A percentile compares a stretch with the other conserved stretches of the same genome.
phyloP scores from a whole-genome alignment of 1,139 yeast genomes.

The Pichia sp. region DNA sequence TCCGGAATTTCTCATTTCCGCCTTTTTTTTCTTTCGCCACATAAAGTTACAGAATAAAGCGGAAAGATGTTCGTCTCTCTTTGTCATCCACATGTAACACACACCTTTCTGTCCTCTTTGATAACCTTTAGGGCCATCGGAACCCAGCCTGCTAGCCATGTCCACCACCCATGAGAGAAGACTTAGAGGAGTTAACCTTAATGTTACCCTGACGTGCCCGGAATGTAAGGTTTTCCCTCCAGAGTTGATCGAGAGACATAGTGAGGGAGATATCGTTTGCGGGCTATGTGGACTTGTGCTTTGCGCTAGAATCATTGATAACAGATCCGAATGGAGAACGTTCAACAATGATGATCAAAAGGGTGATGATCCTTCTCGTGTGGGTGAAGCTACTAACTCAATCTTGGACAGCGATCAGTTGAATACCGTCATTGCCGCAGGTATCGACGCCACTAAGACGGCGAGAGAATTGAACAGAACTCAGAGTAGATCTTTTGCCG shows the following conservation, averaged over 20 bases:
- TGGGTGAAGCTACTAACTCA: conserved; percentile 98
- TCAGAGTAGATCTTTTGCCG: conserved; percentile 79
- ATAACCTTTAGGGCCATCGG: no score
- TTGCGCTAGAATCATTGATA: conserved; percentile 88
- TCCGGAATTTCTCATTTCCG: no score
- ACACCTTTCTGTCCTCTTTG: background rate
- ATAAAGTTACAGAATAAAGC: no score
- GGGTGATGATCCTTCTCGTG: conserved; percentile 98
- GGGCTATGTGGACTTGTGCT: conserved; percentile 93
- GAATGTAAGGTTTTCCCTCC: conserved; percentile 97
- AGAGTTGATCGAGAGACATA: conserved; percentile 86
- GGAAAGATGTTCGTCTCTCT: no score
- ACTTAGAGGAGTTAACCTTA: conserved; percentile 45
- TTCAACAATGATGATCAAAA: conserved; percentile 96
- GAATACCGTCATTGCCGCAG: conserved; percentile 86
- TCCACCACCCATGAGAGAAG: conserved; percentile 9
- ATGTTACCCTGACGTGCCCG: conserved; percentile 88
- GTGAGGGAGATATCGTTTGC: conserved; percentile 97
- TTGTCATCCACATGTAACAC: no score
- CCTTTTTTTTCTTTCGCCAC: no score
- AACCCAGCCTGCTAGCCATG: no score
- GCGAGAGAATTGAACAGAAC: conserved; percentile 89
- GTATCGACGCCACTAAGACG: conserved; percentile 65
- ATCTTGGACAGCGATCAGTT: conserved; percentile 85
- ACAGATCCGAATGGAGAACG: conserved; percentile 98